Percentiles rank a stretch among this genome's conserved stretches.
Evolutionary conservation across 805 yeast genomes (phyloP).

Genomic region (Saccharomycopsis sp.): DNA sequence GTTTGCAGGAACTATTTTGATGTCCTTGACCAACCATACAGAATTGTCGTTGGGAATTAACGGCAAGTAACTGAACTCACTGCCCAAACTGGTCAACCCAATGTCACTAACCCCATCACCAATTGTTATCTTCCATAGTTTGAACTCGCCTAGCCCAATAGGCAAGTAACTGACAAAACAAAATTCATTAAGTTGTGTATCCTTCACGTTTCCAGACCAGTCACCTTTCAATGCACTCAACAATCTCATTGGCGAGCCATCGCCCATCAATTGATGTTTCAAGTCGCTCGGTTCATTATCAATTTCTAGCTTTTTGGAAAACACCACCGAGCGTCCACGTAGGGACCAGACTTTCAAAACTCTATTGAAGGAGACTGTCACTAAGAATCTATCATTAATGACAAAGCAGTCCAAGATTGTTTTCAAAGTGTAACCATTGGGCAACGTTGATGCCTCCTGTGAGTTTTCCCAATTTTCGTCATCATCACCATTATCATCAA

Average conservation of each 20-base stretch:
- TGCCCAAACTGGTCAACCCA: constrained; percentile 26
- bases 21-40: constrained; percentile 43
- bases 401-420: constrained; percentile 28
- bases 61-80: constrained; percentile 25
- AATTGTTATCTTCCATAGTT: constrained; percentile 29
- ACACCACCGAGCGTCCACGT: constrained; percentile 12
- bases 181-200: neutral
- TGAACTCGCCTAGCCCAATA: constrained; percentile 35
- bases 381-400: constrained; percentile 26
- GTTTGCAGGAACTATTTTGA: constrained; percentile 25
- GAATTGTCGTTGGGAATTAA: constrained; percentile 30
- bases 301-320: constrained; percentile 8
- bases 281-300: neutral
- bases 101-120: constrained; percentile 7
- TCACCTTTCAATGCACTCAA: constrained; percentile 22
- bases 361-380: constrained; percentile 48
- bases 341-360: constrained; percentile 54
- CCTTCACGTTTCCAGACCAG: constrained; percentile 2
- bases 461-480: constrained; percentile 7
- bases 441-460: too few relatives aligned
- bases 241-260: constrained; percentile 27
- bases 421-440: constrained; percentile 28
- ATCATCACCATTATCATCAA: constrained; percentile 1
- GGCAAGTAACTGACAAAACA: constrained; percentile 35
- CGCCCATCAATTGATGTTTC: constrained; percentile 25